These are phyloP conservation scores for Paramecium biaurelia DNA, from an alignment of 73 alveolate genomes.

Conservation along the genomic window DNA sequence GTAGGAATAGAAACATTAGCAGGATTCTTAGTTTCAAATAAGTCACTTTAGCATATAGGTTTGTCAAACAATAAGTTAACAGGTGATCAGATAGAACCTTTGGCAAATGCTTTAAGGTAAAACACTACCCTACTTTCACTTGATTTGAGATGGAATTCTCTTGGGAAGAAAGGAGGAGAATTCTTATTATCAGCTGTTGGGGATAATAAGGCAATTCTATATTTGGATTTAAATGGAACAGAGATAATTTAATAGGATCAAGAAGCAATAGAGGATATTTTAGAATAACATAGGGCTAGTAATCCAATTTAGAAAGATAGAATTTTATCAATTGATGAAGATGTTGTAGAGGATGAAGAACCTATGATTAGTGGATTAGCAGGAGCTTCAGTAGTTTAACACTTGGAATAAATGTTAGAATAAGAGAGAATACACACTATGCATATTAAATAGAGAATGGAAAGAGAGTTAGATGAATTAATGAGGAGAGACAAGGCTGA, in stretches of 20 bases:
- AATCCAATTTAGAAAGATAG: constrained; percentile 51
- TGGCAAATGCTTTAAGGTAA: constrained; percentile 60
- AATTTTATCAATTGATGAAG: constrained; percentile 44
- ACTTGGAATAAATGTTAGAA: constrained; percentile 68
- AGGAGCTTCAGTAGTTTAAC: constrained; percentile 61
- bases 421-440: constrained; percentile 65
- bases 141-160: constrained; percentile 63
- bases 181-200: constrained; percentile 23
- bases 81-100: constrained; percentile 54
- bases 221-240: constrained; percentile 65
- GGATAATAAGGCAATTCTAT: constrained; percentile 38
- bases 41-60: constrained; percentile 47
- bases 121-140: constrained; percentile 54
- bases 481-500: constrained; percentile 64
- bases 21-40: constrained; percentile 54
- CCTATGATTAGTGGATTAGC: constrained; percentile 41
- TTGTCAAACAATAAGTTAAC: constrained; percentile 36
- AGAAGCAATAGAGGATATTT: constrained; percentile 61
- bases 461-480: constrained; percentile 66
- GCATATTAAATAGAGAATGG: constrained; percentile 59
- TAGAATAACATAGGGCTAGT: constrained; percentile 62
- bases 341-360: neutral
- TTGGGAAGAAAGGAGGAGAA: constrained; percentile 55
- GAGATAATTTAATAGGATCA: neutral
- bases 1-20: constrained; percentile 57